These are phyloP conservation scores for Penicillium macrosclerotiorum DNA, from an alignment of 495 filamentous ascomycete species.

Conservation along the genomic window DNA sequence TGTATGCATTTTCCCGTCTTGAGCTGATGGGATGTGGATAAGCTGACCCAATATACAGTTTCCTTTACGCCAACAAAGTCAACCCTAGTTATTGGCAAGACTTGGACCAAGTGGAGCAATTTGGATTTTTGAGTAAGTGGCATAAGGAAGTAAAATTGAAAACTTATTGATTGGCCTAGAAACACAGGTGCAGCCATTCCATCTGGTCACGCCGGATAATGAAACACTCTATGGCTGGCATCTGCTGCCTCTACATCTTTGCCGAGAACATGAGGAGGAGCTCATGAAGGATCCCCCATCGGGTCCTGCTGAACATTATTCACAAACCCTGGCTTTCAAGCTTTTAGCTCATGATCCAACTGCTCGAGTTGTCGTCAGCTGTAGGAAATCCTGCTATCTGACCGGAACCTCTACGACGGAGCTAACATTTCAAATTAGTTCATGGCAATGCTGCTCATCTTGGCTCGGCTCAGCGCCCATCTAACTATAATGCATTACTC, in stretches of 20 bases:
- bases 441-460: slow-evolving; percentile 51
- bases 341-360: slow-evolving; percentile 55
- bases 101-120: slow-evolving; percentile 67
- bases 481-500: slow-evolving; percentile 39
- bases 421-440: slow-evolving; percentile 22
- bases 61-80: slow-evolving; percentile 73
- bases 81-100: slow-evolving; percentile 68
- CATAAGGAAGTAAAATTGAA: too few species aligned
- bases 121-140: slow-evolving; percentile 75
- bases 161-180: slow-evolving; percentile 29
- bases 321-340: slow-evolving; percentile 46
- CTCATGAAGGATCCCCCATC: slow-evolving; percentile 43
- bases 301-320: slow-evolving; percentile 41
- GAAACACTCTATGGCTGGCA: slow-evolving; percentile 62
- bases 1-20: slow-evolving; percentile 33
- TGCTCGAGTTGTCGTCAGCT: slow-evolving; percentile 55
- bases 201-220: slow-evolving; percentile 54
- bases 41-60: slow-evolving; percentile 44
- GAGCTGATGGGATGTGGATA: slow-evolving; percentile 4
- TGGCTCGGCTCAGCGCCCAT: slow-evolving; percentile 43
- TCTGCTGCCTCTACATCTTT: slow-evolving; percentile 55
- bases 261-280: slow-evolving; percentile 45
- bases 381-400: slow-evolving; percentile 34
- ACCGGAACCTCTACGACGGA: not conserved
- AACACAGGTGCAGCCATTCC: slow-evolving; percentile 61